These are phyloP conservation scores for Cymbidium sinense DNA, from an alignment of 106 monocot genomes.

Conservation along the genomic window DNA sequence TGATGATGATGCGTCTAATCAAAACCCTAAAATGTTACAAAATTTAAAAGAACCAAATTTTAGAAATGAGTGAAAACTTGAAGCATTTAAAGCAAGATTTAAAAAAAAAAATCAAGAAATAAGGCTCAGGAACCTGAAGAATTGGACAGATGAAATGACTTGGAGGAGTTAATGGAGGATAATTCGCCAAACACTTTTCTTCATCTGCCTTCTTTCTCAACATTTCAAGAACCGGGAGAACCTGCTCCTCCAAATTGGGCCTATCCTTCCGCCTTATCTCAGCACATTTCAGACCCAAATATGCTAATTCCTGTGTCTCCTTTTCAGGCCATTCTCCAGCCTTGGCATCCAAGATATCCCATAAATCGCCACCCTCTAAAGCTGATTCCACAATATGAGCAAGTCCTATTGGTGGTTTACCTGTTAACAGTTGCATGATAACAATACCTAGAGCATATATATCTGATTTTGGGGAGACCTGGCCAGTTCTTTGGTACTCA, in stretches of 20 bases:
- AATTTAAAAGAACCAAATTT: too few relatives aligned
- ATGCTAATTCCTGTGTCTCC: slow-evolving; percentile 48
- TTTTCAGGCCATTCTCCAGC: slow-evolving; percentile 64
- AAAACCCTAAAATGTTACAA: too few relatives aligned
- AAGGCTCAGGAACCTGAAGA: slow-evolving; percentile 37
- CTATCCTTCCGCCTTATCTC: slow-evolving; percentile 57
- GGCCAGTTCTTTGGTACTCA: slow-evolving; percentile 73
- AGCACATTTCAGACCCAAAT: slow-evolving; percentile 50
- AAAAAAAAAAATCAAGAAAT: not conserved
- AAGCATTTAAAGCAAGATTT: not conserved
- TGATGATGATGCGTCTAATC: too few relatives aligned
- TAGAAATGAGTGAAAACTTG: too few relatives aligned
- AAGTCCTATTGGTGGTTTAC: slow-evolving; percentile 62
- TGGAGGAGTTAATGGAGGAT: slow-evolving; percentile 22
- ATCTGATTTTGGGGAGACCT: slow-evolving; percentile 62
- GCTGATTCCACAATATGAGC: slow-evolving; percentile 43
- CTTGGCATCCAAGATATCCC: slow-evolving; percentile 44
- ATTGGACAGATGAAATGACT: slow-evolving; percentile 75
- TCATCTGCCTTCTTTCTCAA: slow-evolving; percentile 36
- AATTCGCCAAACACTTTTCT: slow-evolving; percentile 1
- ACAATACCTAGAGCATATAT: slow-evolving; percentile 70
- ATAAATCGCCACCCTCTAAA: slow-evolving; percentile 30
- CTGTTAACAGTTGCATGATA: slow-evolving; percentile 65
- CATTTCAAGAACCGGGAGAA: slow-evolving; percentile 52
- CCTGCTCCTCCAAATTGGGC: slow-evolving; percentile 44